phyloP scores from a whole-genome alignment of 169 alveolate genomes.

The Plasmodium inui region DNA sequence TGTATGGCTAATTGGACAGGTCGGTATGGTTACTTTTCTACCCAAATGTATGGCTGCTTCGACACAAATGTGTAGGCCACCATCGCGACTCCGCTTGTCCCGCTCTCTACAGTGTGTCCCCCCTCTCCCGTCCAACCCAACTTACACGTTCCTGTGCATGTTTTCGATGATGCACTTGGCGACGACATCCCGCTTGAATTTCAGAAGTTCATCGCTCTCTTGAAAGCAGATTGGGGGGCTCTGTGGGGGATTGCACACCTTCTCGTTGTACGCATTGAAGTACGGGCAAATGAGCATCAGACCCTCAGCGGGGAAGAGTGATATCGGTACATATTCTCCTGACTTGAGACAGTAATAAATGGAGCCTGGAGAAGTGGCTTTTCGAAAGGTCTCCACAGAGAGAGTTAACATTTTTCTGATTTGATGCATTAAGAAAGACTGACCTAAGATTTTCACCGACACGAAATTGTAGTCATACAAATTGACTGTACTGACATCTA shows the following conservation, averaged over 20 bases:
- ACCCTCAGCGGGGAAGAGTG: conserved; percentile 84
- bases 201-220: conserved; percentile 19
- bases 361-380: conserved; percentile 85
- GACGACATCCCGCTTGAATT: conserved; percentile 24
- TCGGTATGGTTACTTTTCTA: not conserved
- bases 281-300: conserved; percentile 76
- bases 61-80: not conserved
- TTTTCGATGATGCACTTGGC: conserved; percentile 33
- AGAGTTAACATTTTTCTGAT: conserved; percentile 88
- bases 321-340: conserved; percentile 68
- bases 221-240: conserved; percentile 17
- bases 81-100: not conserved
- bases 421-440: conserved; percentile 88
- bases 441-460: conserved; percentile 84
- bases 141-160: conserved; percentile 34
- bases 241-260: conserved; percentile 45
- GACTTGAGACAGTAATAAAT: conserved; percentile 77
- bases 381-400: conserved; percentile 84
- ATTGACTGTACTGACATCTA: conserved; percentile 71
- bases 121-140: not conserved
- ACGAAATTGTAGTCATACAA: conserved; percentile 64
- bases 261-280: conserved; percentile 55
- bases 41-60: no score
- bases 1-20: not conserved
- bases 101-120: not conserved